A percentile compares a stretch with the other conserved stretches of the same genome.
Conservation (phyloP, 2,329 filamentous ascomycete species). For the Fusarium luffae region DNA sequence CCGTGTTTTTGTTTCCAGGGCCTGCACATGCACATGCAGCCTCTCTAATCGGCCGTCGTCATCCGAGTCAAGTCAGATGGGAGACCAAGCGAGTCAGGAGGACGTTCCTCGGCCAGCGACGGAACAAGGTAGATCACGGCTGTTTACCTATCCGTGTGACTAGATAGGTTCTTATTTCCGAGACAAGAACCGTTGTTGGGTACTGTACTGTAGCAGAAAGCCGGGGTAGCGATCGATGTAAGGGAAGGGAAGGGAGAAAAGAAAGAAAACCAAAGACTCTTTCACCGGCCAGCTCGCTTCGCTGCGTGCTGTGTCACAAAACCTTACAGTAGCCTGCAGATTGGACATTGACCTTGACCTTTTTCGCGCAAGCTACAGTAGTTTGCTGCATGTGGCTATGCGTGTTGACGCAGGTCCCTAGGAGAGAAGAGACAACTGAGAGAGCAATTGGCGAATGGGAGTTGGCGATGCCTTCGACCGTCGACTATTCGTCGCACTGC, state of each 20-base stretch:
- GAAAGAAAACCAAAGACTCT: constrained; percentile 28
- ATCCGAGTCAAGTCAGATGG: constrained; percentile 48
- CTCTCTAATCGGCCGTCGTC: constrained; percentile 36
- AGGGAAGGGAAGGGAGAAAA: constrained; percentile 8
- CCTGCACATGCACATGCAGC: constrained; percentile 23
- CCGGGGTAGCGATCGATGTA: neutral
- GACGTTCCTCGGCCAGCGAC: constrained; percentile 39
- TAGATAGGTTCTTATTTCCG: constrained; percentile 20
- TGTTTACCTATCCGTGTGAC: neutral
- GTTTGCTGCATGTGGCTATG: constrained; percentile 31
- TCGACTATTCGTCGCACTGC: constrained; percentile 7
- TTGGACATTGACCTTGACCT: constrained; percentile 35
- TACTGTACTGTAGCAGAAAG: constrained; percentile 2
- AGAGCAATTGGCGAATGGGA: constrained; percentile 43
- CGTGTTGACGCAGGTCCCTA: constrained; percentile 44
- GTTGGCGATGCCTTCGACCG: constrained; percentile 14
- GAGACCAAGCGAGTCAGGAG: constrained; percentile 42
- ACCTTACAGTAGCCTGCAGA: constrained; percentile 20
- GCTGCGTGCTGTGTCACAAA: constrained; percentile 31
- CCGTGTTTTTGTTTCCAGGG: neutral
- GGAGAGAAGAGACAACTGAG: constrained; percentile 47
- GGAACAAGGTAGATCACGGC: constrained; percentile 8
- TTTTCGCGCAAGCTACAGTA: constrained; percentile 34
- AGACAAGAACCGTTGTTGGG: neutral
- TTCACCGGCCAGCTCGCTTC: constrained; percentile 20